These are phyloP conservation scores for Gelatoporia subvermispora DNA, from an alignment of 768 basidiomycete genomes.

Conservation along the genomic window DNA sequence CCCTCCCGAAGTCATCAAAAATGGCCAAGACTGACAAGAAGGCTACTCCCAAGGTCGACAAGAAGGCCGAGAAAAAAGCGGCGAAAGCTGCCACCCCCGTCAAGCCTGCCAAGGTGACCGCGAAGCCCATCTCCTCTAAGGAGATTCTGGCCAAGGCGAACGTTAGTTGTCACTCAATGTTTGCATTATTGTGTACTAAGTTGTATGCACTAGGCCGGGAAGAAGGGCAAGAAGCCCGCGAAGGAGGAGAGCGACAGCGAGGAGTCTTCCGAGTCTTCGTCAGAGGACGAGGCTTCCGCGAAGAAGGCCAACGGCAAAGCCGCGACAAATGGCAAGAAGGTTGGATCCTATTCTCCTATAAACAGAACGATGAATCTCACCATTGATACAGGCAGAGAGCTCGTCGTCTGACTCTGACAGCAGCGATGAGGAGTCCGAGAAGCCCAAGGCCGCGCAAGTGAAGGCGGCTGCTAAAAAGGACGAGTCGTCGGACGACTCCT, in stretches of 20 bases:
- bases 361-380: too few relatives aligned
- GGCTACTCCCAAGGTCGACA: constrained; percentile 26
- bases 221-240: constrained; percentile 13
- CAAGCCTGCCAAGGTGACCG: constrained; percentile 17
- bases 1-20: constrained; percentile 5
- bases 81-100: constrained; percentile 24
- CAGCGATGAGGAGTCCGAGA: constrained; percentile 29
- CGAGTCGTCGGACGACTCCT: constrained; percentile 14
- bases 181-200: neutral
- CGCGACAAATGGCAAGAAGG: constrained; percentile 24
- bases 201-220: constrained; percentile 3
- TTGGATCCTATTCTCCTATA: constrained; percentile 7
- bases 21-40: constrained; percentile 45
- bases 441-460: constrained; percentile 33
- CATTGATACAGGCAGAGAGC: neutral
- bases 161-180: neutral
- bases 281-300: constrained; percentile 14
- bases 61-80: constrained; percentile 32
- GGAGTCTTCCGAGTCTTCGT: constrained; percentile 27
- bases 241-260: constrained; percentile 21
- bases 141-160: constrained; percentile 39
- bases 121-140: constrained; percentile 32
- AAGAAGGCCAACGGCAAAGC: constrained; percentile 22
- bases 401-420: constrained; percentile 10
- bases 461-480: constrained; percentile 23